Evolutionary conservation across 2,329 filamentous ascomycete species (phyloP), one percentile per base, ranked within the genome.

Genomic region (Beauveria sp.): DNA sequence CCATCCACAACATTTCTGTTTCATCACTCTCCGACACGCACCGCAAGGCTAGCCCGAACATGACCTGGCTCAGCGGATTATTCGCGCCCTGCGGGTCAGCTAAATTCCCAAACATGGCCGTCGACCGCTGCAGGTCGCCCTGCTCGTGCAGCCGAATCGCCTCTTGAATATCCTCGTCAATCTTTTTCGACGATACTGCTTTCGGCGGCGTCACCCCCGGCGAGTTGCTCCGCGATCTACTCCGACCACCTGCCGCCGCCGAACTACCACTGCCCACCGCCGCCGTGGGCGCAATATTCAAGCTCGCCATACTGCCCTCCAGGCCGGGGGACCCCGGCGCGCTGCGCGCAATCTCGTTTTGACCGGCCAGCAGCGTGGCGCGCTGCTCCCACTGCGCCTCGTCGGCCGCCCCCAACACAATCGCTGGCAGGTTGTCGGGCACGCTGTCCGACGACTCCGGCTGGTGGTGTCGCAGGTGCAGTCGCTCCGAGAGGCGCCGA

Each of bases 71-170:
- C 65, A 99, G 81, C 46, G 95, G 90, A 75, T 98, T 96, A 72
- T 97, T 96, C 55, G 88, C 85, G 26, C 91, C 92, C 59, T 86
- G 81, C 0, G 90, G 90, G 72, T 96, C 88, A 58, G 95, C 95
- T 67, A 99, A 79, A 63, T 81, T 80, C 30, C 86, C 89, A 76
- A 99, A 99, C 75, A 98, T 85, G 58, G 79, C 78, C n/a, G 95
- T 97, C 58, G 92, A 95, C 69, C 81, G 77, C 69, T 86, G 84
- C 61, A 96, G 81, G 63, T 95, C 83, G 62, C 93, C 93, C 52
- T 80, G 81, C 75, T 99, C 95, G 72, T 99, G 95, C 65, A 98
- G 80, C 64, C 89, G 84, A 71, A 99, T 99, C n/a, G 95, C 95
- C 75, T 96, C 88, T 75, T 97, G 93, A 62, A 99, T 96, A 73